Conservation (phyloP, 192 early-diverging fungal species). For the Backusella sp. region DNA sequence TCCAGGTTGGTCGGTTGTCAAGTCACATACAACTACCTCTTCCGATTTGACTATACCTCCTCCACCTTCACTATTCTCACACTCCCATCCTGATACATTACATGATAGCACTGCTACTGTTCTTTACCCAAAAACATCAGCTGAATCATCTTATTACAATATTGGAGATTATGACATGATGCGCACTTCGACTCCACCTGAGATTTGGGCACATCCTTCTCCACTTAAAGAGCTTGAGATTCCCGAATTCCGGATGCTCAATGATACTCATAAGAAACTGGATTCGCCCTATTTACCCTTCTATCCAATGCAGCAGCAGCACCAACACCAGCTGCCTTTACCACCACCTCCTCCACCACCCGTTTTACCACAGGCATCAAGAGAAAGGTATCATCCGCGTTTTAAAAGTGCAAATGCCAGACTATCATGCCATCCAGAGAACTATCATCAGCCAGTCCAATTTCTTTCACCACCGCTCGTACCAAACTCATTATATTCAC, state of each 20-base stretch:
- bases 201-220: background rate
- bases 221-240: background rate
- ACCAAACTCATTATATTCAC: background rate
- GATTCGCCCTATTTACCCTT: background rate
- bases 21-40: background rate
- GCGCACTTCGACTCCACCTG: background rate
- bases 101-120: background rate
- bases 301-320: background rate
- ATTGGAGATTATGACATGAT: background rate
- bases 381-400: slow-evolving; percentile 7
- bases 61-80: background rate
- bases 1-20: slow-evolving; percentile 1
- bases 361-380: background rate
- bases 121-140: background rate
- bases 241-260: background rate
- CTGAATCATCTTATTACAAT: background rate
- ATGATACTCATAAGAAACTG: background rate
- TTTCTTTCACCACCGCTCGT: background rate
- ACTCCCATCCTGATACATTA: background rate
- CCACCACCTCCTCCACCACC: slow-evolving; percentile 2
- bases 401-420: slow-evolving; percentile 15
- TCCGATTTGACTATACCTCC: background rate
- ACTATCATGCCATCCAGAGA: background rate
- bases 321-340: background rate
- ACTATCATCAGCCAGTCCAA: background rate